These are phyloP conservation scores for Neurospora crassa DNA, from an alignment of 2,329 filamentous ascomycete species.

Conservation along the genomic window DNA sequence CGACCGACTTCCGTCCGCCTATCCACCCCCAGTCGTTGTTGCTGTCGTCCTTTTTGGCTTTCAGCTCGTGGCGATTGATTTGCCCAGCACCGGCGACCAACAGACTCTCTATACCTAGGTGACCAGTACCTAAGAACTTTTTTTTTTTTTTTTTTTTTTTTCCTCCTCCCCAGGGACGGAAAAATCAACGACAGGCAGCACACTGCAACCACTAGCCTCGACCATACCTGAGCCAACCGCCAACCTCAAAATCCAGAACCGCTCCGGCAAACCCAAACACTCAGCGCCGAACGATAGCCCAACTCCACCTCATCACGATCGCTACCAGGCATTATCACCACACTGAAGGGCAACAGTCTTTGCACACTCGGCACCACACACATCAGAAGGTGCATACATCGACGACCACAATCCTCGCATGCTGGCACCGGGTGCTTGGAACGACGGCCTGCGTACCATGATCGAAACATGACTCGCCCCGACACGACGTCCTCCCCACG, in stretches of 20 bases:
- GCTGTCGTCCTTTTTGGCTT: neutral
- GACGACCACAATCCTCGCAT: neutral
- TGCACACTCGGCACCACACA: neutral
- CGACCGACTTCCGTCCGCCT: neutral
- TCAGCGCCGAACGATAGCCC: neutral
- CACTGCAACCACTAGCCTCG: neutral
- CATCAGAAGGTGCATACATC: neutral
- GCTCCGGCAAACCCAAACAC: neutral
- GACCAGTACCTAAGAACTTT: neutral
- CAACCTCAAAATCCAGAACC: neutral
- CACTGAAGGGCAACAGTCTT: neutral
- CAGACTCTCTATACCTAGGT: neutral
- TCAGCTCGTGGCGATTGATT: neutral
- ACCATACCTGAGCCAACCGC: neutral
- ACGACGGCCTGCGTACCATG: slow-evolving; percentile 6
- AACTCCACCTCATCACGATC: neutral
- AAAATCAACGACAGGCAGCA: neutral
- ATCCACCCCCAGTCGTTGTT: neutral
- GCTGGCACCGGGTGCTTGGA: neutral
- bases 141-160: neutral
- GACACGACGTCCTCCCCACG: slow-evolving; percentile 12
- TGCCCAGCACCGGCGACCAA: neutral
- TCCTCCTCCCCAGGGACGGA: neutral
- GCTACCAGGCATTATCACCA: neutral
- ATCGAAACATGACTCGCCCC: slow-evolving; percentile 16